These are phyloP conservation scores for Chromosphaera perkinsii DNA, from an alignment of 208 protist genomes.

Conservation along the genomic window DNA sequence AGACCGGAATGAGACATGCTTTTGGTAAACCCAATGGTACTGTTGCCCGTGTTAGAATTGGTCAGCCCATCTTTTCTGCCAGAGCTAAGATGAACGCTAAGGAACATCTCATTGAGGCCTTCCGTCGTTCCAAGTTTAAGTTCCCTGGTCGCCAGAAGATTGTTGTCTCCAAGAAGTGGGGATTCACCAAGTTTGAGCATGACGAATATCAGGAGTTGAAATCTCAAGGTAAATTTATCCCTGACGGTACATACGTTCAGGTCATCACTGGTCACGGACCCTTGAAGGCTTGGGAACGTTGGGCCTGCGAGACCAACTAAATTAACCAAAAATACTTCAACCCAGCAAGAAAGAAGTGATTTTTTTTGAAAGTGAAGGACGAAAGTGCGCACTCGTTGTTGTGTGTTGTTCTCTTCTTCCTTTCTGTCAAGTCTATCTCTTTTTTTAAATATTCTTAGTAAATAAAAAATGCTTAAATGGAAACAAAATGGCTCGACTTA, in stretches of 20 bases:
- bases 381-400: too few relatives aligned
- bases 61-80: constrained; percentile 92
- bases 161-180: constrained; percentile 76
- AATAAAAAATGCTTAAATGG: too few relatives aligned
- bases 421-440: too few relatives aligned
- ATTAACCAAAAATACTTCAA: too few relatives aligned
- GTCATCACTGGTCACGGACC: constrained; percentile 57
- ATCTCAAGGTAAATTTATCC: constrained; percentile 49
- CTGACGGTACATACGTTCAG: constrained; percentile 67
- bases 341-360: too few relatives aligned
- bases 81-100: constrained; percentile 70
- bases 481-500: too few relatives aligned
- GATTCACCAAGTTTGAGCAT: constrained; percentile 74
- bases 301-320: too few relatives aligned
- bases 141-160: constrained; percentile 85
- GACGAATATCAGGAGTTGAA: constrained; percentile 62
- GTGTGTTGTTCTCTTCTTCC: too few relatives aligned
- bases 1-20: constrained; percentile 94
- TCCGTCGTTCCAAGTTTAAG: constrained; percentile 82
- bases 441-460: too few relatives aligned
- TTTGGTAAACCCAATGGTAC: constrained; percentile 94
- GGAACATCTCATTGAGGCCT: constrained; percentile 65
- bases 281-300: constrained; percentile 36
- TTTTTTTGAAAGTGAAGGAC: too few relatives aligned
- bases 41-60: constrained; percentile 92